Evolutionary conservation across 768 basidiomycete genomes (phyloP).

Genomic region (Hysterangium stoloniferum): DNA sequence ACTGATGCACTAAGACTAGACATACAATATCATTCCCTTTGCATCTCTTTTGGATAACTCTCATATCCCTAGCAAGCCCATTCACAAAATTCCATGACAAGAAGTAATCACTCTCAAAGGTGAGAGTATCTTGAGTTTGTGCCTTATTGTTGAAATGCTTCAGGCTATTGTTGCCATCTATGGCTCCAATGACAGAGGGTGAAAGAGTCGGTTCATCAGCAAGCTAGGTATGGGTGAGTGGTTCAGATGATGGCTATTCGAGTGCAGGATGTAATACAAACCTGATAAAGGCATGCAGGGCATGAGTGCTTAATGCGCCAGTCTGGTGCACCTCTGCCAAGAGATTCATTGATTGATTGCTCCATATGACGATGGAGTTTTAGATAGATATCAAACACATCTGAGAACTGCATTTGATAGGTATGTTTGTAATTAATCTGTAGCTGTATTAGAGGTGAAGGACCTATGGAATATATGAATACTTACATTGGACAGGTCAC

Average conservation of each 20-base stretch:
- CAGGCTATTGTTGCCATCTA: slow-evolving; percentile 17
- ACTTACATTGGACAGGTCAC: slow-evolving; percentile 18
- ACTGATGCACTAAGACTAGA: no score
- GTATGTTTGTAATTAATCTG: slow-evolving; percentile 22
- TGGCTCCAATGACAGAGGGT: slow-evolving; percentile 15
- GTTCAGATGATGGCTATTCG: not conserved
- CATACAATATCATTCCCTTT: not conserved
- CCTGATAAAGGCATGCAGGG: slow-evolving; percentile 20
- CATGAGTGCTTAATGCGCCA: slow-evolving; percentile 22
- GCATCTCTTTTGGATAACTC: not conserved
- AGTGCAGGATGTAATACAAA: not conserved
- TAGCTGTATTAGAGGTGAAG: not conserved
- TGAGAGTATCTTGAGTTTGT: slow-evolving; percentile 15
- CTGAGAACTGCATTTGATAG: slow-evolving; percentile 21
- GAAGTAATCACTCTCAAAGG: slow-evolving; percentile 23
- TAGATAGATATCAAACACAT: slow-evolving; percentile 22
- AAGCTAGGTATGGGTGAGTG: not conserved
- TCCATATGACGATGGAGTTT: slow-evolving; percentile 17
- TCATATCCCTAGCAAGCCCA: no score
- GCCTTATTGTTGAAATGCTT: slow-evolving; percentile 22
- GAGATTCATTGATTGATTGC: slow-evolving; percentile 8
- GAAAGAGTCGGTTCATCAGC: slow-evolving; percentile 12
- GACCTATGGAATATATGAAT: not conserved
- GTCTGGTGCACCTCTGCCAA: slow-evolving; percentile 15
- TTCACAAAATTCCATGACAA: no score